Base-by-base conservation (phyloP, 768 basidiomycete species). In the Coprinopsis cinerea region DNA sequence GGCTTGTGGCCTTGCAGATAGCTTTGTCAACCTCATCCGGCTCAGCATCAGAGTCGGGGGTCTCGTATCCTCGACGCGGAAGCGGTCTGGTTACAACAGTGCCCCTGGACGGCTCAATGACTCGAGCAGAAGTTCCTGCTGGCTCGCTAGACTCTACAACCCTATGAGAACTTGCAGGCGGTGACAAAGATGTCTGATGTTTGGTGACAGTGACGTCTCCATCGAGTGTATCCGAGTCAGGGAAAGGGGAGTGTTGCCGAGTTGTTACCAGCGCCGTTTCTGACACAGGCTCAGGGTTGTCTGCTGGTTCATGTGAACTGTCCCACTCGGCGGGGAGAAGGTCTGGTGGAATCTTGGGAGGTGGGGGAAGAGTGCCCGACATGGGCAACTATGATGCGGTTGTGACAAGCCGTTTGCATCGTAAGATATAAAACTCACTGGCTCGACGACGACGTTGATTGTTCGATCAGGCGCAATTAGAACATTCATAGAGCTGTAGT, bases 371-470 rank as follows among this genome's bases (percentile, higher is more conserved):
- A 24, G 51, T 51, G 10, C 70, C 71, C 20, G 66, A 66, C 44
- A 61, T 64, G 22, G 57, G 64, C 45, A 67, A 64, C 74, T 75
- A 49, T 23, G 13, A 26, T 41, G 9, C 15, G 43, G 24, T 27
- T 7, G 35, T 7, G n/a, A 24, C 26, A 37, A 48, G n/a, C 37
- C 3, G 15, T 22, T 41, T 10, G 10, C 2, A 25, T 27, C 17
- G 18, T 23, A 39, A 43, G 23, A 40, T 6, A 7, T 25, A 15
- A 37, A 4, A 70, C 75, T 53, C 44, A 85, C 84, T 53, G 69
- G 61, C 63, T 87, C 85, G 22, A 88, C 74, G 25, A 76, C 72
- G 22, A 85, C 59, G 18, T 75, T 72, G 23, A 88, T 49, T 0
- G 81, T 83, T 53, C 76, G 71, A 22, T 82, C 72, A 30, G 69